Conservation (phyloP, 306 rosid genomes). For the Alnus rubra region DNA sequence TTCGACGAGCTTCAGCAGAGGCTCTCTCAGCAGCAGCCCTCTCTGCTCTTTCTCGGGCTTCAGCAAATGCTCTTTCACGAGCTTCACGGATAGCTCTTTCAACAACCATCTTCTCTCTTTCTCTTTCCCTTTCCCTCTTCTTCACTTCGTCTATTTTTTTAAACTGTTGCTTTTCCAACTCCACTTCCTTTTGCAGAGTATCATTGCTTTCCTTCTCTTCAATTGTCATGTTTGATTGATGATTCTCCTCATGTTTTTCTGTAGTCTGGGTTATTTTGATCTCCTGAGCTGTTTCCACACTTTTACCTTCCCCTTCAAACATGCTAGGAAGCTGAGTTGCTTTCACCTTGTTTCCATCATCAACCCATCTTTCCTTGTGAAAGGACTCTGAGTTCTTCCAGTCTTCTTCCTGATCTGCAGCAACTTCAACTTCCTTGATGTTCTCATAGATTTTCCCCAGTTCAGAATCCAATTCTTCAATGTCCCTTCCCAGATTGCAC, state of each 20-base stretch:
- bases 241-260: constrained; percentile 31
- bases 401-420: constrained; percentile 31
- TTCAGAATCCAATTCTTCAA: constrained; percentile 49
- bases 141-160: constrained; percentile 62
- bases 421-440: constrained; percentile 41
- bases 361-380: constrained; percentile 30
- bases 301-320: constrained; percentile 36
- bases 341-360: constrained; percentile 19
- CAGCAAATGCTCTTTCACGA: constrained; percentile 93
- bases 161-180: constrained; percentile 48
- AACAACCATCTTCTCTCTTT: constrained; percentile 72
- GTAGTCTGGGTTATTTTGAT: constrained; percentile 26
- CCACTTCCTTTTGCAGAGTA: constrained; percentile 38
- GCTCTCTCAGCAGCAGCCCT: constrained; percentile 70
- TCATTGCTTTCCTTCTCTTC: constrained; percentile 44
- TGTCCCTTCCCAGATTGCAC: constrained; percentile 28
- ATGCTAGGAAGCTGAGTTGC: constrained; percentile 42
- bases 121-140: constrained; percentile 66
- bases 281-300: constrained; percentile 34
- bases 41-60: constrained; percentile 79
- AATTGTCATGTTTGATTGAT: constrained; percentile 28
- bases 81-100: constrained; percentile 90
- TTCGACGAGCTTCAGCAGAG: constrained; percentile 69
- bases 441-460: constrained; percentile 29
- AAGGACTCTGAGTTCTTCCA: constrained; percentile 23